Evolutionary conservation across 495 filamentous ascomycete genomes (phyloP).

Genomic region (Aspergillus bertholletiae): DNA sequence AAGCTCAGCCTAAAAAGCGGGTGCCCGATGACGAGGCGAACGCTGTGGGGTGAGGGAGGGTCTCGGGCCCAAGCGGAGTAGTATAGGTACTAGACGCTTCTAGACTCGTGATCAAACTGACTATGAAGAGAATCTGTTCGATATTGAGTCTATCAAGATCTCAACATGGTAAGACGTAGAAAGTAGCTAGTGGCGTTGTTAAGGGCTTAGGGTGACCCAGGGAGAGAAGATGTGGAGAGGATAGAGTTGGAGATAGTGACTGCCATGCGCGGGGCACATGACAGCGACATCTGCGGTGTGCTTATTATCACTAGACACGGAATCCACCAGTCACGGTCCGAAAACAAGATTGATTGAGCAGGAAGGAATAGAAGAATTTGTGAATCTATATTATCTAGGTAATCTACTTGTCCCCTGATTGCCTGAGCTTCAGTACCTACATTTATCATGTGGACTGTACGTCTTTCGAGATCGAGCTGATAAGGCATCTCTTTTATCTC

Average conservation of each 20-base stretch:
- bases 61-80: conserved; percentile 17
- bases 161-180: neutral
- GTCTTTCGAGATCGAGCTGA: neutral
- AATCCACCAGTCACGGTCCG: neutral
- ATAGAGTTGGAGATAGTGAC: conserved; percentile 1
- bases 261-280: conserved; percentile 20
- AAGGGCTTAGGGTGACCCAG: neutral
- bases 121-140: neutral
- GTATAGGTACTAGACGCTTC: conserved; percentile 14
- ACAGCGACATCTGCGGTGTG: neutral
- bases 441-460: conserved; percentile 8
- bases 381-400: neutral
- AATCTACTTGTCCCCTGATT: too few relatives aligned
- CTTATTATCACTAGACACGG: neutral
- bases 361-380: neutral
- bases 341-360: neutral
- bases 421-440: too few relatives aligned
- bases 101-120: conserved; percentile 6
- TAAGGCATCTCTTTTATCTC: neutral
- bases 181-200: neutral
- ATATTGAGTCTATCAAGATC: neutral
- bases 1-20: conserved; percentile 22
- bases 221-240: neutral
- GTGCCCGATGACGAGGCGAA: conserved; percentile 21
- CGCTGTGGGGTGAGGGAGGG: conserved; percentile 11